A percentile compares a stretch with the other conserved stretches of the same genome.
Conservation (phyloP, 2,329 filamentous ascomycete genomes). For the Colletotrichum tofieldiae region DNA sequence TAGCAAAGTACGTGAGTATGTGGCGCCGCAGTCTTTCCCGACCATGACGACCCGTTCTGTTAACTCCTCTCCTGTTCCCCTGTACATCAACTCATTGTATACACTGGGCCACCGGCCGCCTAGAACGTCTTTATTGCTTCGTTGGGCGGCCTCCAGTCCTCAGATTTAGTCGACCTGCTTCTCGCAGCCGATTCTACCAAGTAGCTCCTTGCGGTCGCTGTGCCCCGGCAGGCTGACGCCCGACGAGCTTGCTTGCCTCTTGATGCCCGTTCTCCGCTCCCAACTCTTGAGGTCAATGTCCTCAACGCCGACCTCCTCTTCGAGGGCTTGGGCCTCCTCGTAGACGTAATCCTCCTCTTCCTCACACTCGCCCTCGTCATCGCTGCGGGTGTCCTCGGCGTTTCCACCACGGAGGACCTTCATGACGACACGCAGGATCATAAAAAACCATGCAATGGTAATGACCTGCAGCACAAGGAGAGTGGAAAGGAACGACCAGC, state of each 20-base stretch:
- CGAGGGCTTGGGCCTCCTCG: constrained; percentile 71
- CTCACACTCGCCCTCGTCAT: constrained; percentile 83
- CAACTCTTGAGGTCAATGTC: constrained; percentile 77
- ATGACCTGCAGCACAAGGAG: constrained; percentile 85
- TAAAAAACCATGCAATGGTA: constrained; percentile 88
- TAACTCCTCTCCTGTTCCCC: constrained; percentile 17
- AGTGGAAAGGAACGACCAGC: constrained; percentile 82
- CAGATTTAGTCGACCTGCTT: constrained; percentile 73
- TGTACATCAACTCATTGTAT: constrained; percentile 10
- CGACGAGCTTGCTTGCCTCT: constrained; percentile 68
- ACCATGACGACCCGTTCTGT: constrained; percentile 6
- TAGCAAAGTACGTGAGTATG: constrained; percentile 35
- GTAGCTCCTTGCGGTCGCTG: constrained; percentile 84
- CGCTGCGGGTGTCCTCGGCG: constrained; percentile 90
- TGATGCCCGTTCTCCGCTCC: constrained; percentile 70
- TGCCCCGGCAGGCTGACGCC: constrained; percentile 79
- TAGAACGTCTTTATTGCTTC: not conserved
- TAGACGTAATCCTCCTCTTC: constrained; percentile 74
- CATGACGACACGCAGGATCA: constrained; percentile 88
- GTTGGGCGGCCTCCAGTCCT: not conserved
- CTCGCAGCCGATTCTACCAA: constrained; percentile 87
- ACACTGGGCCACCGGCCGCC: not conserved
- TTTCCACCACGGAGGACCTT: constrained; percentile 82
- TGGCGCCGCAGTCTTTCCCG: constrained; percentile 16
- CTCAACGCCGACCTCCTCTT: constrained; percentile 84